These are phyloP conservation scores for Artemisia tridentata DNA, from an alignment of 129 eudicot genomes.

Conservation along the genomic window DNA sequence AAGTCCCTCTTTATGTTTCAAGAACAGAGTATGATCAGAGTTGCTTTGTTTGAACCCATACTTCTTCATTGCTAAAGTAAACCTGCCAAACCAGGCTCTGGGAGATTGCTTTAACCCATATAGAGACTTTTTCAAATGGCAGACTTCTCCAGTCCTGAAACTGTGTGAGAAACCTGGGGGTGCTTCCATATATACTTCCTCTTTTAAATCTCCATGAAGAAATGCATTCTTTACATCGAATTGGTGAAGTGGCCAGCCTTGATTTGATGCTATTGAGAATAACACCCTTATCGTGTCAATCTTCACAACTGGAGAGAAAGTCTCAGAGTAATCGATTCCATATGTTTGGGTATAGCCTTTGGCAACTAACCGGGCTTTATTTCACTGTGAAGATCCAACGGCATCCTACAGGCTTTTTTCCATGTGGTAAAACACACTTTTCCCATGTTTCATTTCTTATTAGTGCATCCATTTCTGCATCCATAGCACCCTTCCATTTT, in stretches of 20 bases:
- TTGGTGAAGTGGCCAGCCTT: neutral
- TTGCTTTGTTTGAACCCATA: neutral
- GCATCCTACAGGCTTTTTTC: neutral
- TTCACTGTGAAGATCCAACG: neutral
- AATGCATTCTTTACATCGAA: neutral
- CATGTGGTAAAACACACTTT: neutral
- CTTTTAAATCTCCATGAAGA: neutral
- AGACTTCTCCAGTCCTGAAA: neutral
- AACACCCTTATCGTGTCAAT: neutral
- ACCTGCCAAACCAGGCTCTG: neutral
- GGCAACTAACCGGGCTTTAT: neutral
- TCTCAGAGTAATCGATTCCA: neutral
- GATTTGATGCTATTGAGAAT: neutral
- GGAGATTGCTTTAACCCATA: neutral
- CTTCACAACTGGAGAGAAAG: neutral
- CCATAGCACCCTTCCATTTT: neutral
- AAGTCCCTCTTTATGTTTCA: neutral
- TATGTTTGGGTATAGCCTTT: neutral
- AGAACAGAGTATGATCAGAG: neutral
- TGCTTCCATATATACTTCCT: neutral
- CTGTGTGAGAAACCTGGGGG: neutral
- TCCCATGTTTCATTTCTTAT: neutral
- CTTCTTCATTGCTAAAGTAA: neutral
- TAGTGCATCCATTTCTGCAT: neutral
- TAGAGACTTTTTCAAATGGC: neutral